phyloP scores from a whole-genome alignment of 768 basidiomycete genomes.

The Leccinum sublutescens region DNA sequence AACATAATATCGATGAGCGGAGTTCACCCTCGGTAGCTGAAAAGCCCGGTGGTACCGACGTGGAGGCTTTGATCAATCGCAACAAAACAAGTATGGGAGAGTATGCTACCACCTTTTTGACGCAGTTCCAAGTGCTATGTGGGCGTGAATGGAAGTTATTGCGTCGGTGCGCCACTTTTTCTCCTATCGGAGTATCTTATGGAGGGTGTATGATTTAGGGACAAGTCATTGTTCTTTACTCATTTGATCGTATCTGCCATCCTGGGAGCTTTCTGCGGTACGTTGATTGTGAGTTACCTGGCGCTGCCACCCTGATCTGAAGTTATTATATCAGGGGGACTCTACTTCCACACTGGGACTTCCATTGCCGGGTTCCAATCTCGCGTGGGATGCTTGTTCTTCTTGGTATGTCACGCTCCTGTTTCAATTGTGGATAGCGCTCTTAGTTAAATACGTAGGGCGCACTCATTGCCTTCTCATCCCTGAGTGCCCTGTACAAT shows the following conservation, averaged over 20 bases:
- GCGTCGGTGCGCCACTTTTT: conserved; percentile 44
- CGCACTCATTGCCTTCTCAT: conserved; percentile 86
- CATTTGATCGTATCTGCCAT: conserved; percentile 70
- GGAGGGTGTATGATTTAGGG: conserved; percentile 41
- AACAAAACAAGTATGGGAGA: conserved; percentile 21
- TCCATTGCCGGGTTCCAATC: conserved; percentile 94
- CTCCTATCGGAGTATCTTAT: background rate
- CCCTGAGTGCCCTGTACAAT: conserved; percentile 87
- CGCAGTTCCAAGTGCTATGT: conserved; percentile 80
- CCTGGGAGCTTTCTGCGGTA: conserved; percentile 85
- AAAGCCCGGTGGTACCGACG: conserved; percentile 12
- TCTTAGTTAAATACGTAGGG: conserved; percentile 48
- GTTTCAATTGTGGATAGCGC: background rate
- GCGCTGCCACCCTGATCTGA: background rate
- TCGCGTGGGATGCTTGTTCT: conserved; percentile 92
- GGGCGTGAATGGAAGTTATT: conserved; percentile 86
- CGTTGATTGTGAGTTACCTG: conserved; percentile 14
- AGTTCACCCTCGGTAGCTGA: conserved; percentile 7
- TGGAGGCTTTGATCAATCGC: conserved; percentile 22
- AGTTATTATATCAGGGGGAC: conserved; percentile 52
- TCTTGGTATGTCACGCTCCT: conserved; percentile 53
- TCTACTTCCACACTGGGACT: conserved; percentile 77
- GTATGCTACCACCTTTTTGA: conserved; percentile 81
- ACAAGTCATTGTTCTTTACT: conserved; percentile 78
- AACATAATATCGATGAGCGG: conserved; percentile 2